phyloP scores from a whole-genome alignment of 257 asterid species.

The Capsicum rhomboideum region DNA sequence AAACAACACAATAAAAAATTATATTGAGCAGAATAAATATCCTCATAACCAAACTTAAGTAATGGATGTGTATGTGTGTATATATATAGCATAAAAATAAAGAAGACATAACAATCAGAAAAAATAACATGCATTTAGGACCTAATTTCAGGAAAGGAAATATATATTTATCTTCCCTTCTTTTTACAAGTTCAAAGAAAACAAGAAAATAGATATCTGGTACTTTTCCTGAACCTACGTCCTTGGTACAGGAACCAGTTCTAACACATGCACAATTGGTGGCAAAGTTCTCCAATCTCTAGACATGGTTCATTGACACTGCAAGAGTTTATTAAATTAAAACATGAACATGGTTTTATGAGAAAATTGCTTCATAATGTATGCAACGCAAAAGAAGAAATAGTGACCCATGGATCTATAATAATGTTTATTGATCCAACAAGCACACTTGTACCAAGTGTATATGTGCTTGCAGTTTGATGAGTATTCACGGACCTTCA shows the following conservation, averaged over 20 bases:
- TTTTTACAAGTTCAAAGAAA: neutral
- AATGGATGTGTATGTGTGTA: neutral
- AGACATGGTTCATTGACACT: neutral
- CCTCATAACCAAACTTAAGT: neutral
- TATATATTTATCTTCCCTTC: neutral
- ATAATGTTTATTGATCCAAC: neutral
- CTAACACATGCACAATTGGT: neutral
- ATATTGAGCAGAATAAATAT: neutral
- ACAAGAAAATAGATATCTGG: neutral
- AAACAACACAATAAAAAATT: neutral
- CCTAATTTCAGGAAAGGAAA: neutral
- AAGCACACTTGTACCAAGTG: neutral
- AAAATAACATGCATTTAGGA: neutral
- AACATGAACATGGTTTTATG: neutral
- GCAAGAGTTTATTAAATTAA: neutral
- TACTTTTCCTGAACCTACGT: neutral
- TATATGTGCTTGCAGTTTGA: neutral
- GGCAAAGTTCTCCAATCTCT: neutral
- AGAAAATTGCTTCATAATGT: neutral
- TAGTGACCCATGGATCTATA: neutral
- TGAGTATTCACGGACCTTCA: conserved; percentile 43
- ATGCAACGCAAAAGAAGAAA: neutral
- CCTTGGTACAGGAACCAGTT: neutral
- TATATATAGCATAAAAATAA: neutral
- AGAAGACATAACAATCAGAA: neutral